These are phyloP conservation scores for Solanum hybrid DNA, from an alignment of 305 asterid species.

Conservation along the genomic window DNA sequence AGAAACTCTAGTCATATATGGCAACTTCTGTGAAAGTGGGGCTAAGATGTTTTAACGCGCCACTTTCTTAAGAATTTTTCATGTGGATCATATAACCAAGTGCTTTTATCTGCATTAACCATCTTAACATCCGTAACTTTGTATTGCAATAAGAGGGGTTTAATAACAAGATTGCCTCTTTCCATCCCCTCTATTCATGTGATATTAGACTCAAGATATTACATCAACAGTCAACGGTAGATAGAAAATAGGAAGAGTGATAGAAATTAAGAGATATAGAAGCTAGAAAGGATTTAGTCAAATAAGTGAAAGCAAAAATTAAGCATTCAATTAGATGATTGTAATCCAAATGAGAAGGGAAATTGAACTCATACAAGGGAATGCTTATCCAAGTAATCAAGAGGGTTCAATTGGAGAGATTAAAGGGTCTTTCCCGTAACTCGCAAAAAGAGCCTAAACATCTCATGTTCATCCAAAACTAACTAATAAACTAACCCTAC, in stretches of 20 bases:
- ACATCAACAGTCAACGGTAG: neutral
- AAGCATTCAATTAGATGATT: neutral
- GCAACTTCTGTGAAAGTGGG: neutral
- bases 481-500: neutral
- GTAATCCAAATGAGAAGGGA: neutral
- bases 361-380: neutral
- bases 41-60: neutral
- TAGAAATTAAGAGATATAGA: neutral
- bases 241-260: neutral
- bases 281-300: neutral
- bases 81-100: neutral
- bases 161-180: neutral
- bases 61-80: neutral
- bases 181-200: neutral
- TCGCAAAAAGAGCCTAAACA: neutral
- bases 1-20: neutral
- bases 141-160: neutral
- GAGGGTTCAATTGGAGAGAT: neutral
- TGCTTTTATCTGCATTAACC: neutral
- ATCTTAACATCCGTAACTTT: neutral
- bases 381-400: neutral
- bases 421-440: neutral
- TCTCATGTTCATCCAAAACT: neutral
- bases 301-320: neutral
- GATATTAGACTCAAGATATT: neutral